phyloP scores from a whole-genome alignment of 768 basidiomycete species.

The Pluteus cervinus region DNA sequence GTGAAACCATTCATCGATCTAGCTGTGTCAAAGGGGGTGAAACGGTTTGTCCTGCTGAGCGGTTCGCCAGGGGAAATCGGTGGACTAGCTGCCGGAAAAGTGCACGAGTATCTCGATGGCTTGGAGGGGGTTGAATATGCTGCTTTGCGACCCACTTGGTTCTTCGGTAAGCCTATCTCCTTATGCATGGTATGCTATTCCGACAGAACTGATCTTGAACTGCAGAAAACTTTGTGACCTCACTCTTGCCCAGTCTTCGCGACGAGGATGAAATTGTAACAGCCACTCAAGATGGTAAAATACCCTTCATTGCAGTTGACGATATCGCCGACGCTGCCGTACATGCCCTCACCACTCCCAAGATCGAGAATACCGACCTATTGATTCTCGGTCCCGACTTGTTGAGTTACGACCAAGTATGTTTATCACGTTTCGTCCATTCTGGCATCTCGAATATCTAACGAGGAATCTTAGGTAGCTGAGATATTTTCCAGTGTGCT shows the following conservation, averaged over 20 bases:
- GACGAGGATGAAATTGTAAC: conserved; percentile 13
- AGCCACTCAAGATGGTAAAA: conserved; percentile 12
- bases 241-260: too few relatives aligned
- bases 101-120: conserved; percentile 16
- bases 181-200: conserved; percentile 18
- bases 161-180: conserved; percentile 12
- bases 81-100: conserved; percentile 9
- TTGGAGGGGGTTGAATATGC: conserved; percentile 17
- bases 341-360: conserved; percentile 15
- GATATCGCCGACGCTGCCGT: conserved; percentile 22
- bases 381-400: conserved; percentile 24
- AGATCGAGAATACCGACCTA: conserved; percentile 11
- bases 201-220: conserved; percentile 1
- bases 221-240: too few relatives aligned
- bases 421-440: background rate
- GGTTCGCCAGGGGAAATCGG: conserved; percentile 11
- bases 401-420: conserved; percentile 19
- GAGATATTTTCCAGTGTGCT: conserved; percentile 10
- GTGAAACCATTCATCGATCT: conserved; percentile 26
- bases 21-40: conserved; percentile 19
- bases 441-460: too few relatives aligned
- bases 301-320: conserved; percentile 18
- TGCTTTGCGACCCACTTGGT: conserved; percentile 21
- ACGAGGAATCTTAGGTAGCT: too few relatives aligned
- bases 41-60: conserved; percentile 22